Evolutionary conservation across 192 early-diverging fungal genomes (phyloP).

Genomic region (Endogone sp.): DNA sequence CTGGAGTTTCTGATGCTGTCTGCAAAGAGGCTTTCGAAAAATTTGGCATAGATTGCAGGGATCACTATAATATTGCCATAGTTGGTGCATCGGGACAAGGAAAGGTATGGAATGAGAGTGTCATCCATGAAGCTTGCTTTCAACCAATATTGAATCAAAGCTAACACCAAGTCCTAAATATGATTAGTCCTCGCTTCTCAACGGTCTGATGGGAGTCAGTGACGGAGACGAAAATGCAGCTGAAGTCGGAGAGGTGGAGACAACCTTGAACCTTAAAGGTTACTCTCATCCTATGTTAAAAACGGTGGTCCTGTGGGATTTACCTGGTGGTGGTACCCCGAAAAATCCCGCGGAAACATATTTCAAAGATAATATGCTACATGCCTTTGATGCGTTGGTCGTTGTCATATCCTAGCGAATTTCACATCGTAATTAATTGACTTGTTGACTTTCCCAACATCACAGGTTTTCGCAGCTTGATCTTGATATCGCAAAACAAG

Average conservation of each 20-base stretch:
- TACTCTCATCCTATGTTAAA: conserved; percentile 28
- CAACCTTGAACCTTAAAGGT: conserved; percentile 16
- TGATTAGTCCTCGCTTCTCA: conserved; percentile 27
- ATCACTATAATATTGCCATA: conserved; percentile 32
- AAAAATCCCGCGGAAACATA: conserved; percentile 23
- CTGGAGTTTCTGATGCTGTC: conserved; percentile 19
- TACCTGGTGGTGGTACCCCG: conserved; percentile 25
- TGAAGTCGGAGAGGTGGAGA: conserved; percentile 20
- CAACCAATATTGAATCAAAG: conserved; percentile 1
- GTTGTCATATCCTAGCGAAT: conserved; percentile 26
- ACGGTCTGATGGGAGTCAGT: conserved; percentile 30
- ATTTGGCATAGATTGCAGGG: conserved; percentile 28
- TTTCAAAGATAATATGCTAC: conserved; percentile 33
- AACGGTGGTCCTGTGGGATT: conserved; percentile 31
- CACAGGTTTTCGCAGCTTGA: no score
- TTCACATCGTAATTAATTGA: no score
- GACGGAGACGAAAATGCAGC: conserved; percentile 24
- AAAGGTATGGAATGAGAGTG: conserved; percentile 23
- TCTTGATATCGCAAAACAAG: no score
- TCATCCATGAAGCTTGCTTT: not conserved
- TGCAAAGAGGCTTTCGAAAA: conserved; percentile 22
- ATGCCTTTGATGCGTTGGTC: conserved; percentile 32
- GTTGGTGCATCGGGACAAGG: conserved; percentile 30
- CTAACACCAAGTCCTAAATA: conserved; percentile 3
- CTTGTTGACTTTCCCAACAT: no score